These are phyloP conservation scores for Ascochyta rabiei DNA, from an alignment of 2,329 filamentous ascomycete genomes.

Conservation along the genomic window DNA sequence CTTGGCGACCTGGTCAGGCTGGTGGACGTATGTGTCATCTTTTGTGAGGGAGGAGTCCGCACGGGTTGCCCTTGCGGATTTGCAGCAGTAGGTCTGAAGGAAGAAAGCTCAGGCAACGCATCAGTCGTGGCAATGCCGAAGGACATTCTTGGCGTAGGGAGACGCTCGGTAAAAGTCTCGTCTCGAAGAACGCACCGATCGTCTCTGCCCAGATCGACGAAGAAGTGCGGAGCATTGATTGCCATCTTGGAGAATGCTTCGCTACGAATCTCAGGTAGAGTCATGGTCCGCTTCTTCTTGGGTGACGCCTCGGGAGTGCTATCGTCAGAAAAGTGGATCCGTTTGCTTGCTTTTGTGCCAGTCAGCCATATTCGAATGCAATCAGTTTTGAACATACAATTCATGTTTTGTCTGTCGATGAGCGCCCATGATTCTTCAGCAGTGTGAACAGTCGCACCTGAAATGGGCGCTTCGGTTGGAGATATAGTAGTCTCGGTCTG, in stretches of 20 bases:
- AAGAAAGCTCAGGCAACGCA: slow-evolving; percentile 15
- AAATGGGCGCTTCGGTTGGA: slow-evolving; percentile 22
- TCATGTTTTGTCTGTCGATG: background rate
- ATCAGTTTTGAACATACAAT: slow-evolving; percentile 4
- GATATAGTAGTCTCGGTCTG: slow-evolving; percentile 5
- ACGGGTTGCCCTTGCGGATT: slow-evolving; percentile 1
- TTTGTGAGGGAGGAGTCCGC: background rate
- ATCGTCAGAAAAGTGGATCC: background rate
- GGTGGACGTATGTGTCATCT: slow-evolving; percentile 7
- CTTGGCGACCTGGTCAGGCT: background rate
- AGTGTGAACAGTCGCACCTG: slow-evolving; percentile 17
- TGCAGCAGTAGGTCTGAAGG: slow-evolving; percentile 18
- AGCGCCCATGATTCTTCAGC: background rate
- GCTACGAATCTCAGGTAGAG: slow-evolving; percentile 2
- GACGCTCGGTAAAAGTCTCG: slow-evolving; percentile 15
- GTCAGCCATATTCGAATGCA: background rate
- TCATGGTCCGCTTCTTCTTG: slow-evolving; percentile 22
- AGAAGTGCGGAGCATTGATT: background rate
- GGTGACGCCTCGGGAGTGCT: background rate
- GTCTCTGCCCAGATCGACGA: slow-evolving; percentile 8
- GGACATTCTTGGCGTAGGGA: background rate
- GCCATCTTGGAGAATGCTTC: background rate
- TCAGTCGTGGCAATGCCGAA: background rate
- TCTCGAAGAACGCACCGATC: slow-evolving; percentile 9
- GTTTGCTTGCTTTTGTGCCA: slow-evolving; percentile 19